Evolutionary conservation across 352 stramenopile species (phyloP).

Genomic region (Blastocystis hominis): DNA sequence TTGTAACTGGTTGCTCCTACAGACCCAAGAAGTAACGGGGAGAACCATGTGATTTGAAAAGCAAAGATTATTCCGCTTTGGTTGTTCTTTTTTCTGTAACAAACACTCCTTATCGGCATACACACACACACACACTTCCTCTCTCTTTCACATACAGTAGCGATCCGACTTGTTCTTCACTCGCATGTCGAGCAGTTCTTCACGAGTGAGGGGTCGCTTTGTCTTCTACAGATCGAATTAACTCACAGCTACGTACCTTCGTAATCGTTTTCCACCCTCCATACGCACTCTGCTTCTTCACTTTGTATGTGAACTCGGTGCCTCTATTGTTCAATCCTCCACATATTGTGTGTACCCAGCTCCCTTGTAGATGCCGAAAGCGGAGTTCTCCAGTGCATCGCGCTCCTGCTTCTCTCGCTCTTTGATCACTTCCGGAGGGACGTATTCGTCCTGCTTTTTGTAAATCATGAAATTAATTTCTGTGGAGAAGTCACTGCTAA

Average conservation of each 20-base stretch:
- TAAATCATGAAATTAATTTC: conserved; percentile 8
- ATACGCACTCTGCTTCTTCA: conserved; percentile 48
- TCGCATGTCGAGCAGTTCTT: conserved; percentile 54
- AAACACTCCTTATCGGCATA: background rate
- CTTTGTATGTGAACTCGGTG: conserved; percentile 52
- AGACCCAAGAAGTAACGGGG: conserved; percentile 55
- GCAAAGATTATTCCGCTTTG: conserved; percentile 52
- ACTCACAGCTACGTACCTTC: background rate
- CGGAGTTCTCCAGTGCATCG: conserved; percentile 6
- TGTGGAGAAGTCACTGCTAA: conserved; percentile 11
- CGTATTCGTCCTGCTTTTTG: conserved; percentile 35
- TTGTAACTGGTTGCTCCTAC: conserved; percentile 31
- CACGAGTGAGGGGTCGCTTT: conserved; percentile 31
- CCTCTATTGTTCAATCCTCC: background rate
- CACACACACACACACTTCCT: too few species aligned
- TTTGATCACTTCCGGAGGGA: conserved; percentile 4
- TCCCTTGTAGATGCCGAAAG: conserved; percentile 47
- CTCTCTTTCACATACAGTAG: conserved; percentile 39
- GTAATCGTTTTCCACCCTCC: conserved; percentile 57
- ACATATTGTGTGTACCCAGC: background rate
- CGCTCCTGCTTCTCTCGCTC: conserved; percentile 27
- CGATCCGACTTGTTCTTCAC: conserved; percentile 53
- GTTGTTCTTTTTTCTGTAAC: background rate
- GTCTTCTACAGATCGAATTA: background rate
- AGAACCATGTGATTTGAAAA: conserved; percentile 3